Conservation (phyloP, 805 yeast genomes). For the Cyberlindnera mycetangii region DNA sequence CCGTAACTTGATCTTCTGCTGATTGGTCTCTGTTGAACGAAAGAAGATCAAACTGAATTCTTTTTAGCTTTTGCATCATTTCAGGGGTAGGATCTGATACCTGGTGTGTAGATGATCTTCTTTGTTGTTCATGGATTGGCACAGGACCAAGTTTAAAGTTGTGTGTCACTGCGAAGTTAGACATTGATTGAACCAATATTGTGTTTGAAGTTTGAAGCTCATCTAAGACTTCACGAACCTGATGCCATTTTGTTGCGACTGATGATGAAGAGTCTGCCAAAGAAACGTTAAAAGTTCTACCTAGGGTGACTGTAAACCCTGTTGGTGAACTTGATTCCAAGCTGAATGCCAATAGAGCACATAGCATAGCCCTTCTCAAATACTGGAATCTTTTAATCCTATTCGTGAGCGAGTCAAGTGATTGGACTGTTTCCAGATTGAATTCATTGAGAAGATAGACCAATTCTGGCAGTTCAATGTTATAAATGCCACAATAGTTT, state of each 20-base stretch:
- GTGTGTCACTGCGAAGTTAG: not conserved
- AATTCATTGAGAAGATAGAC: slow-evolving; percentile 19
- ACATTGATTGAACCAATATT: slow-evolving; percentile 8
- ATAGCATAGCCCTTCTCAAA: slow-evolving; percentile 41
- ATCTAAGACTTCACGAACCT: not conserved
- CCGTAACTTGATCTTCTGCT: slow-evolving; percentile 9
- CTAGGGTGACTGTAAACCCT: slow-evolving; percentile 9
- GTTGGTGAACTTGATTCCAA: slow-evolving; percentile 12
- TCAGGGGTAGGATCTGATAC: slow-evolving; percentile 11
- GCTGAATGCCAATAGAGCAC: slow-evolving; percentile 37
- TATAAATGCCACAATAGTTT: slow-evolving; percentile 44
- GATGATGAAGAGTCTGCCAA: not conserved
- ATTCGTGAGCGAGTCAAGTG: slow-evolving; percentile 27
- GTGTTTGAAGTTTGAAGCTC: not conserved
- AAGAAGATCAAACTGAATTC: slow-evolving; percentile 10
- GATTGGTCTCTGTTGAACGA: slow-evolving; percentile 8
- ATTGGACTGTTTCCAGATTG: not conserved
- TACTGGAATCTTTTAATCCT: slow-evolving; percentile 35
- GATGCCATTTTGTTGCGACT: slow-evolving; percentile 6
- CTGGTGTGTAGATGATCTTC: not conserved
- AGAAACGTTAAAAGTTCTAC: slow-evolving; percentile 8
- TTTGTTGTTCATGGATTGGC: not conserved
- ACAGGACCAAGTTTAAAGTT: slow-evolving; percentile 5
- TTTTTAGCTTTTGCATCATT: slow-evolving; percentile 10
- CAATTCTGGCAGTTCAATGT: slow-evolving; percentile 31